Base-by-base conservation (phyloP, 78 protist genomes). In the Guillardia theta region DNA sequence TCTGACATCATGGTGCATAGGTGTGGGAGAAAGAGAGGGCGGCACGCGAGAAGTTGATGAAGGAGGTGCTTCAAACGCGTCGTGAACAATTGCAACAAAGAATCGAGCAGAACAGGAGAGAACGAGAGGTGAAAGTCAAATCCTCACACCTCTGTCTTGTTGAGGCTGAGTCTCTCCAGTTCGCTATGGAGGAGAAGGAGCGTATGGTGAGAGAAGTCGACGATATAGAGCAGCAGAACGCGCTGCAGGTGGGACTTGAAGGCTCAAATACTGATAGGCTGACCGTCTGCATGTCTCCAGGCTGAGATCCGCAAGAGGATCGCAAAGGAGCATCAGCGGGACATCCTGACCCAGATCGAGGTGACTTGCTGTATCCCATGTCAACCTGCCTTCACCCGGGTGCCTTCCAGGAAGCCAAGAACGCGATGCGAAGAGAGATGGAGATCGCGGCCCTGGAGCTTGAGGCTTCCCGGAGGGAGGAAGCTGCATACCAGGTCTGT, bases 251-350 rank as follows among this genome's bases (percentile, higher is more conserved):
- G n/a, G n/a, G n/a, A n/a, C n/a, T n/a, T n/a, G n/a, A n/a, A n/a
- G n/a, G n/a, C n/a, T n/a, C n/a, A n/a, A n/a, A n/a, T n/a, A n/a
- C 33, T 53, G n/a, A n/a, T n/a, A n/a, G n/a, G n/a, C n/a, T n/a
- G n/a, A n/a, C n/a, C n/a, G n/a, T n/a, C n/a, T n/a, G n/a, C n/a
- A n/a, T n/a, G n/a, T n/a, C n/a, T n/a, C n/a, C n/a, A n/a, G n/a
- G 58, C 78, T 24, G 37, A 24, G 47, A 77, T 78, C 90, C 90
- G 90, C 33, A 37, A 43, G 53, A 37, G 44, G 53, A 78, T 78
- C 90, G 90, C 90, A 27, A 78, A 78, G 90, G 48, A 78, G 48
- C 90, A 78, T 30, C 90, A 78, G 90, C 48, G 48, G 37, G 90
- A 78, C 4, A 18, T 78, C 24, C 48, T 78, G n/a, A 10, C 0